Evolutionary conservation across 306 rosid genomes (phyloP), one percentile per base, ranked within the genome.

Genomic region (Cucurbita ficifolia): DNA sequence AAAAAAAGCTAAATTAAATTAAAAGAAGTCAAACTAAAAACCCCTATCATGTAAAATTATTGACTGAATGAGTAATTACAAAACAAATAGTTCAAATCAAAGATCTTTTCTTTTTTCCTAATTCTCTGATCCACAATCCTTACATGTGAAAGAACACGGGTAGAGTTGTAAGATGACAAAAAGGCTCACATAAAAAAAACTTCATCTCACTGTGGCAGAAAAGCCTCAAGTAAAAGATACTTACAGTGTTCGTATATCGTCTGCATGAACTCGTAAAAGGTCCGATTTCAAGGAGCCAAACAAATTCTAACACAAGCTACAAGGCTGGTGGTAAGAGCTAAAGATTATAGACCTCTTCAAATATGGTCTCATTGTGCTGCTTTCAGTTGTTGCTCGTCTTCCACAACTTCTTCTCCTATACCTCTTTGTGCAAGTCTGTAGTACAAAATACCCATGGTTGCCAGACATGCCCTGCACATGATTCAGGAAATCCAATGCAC

Each of bases 401-500:
- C 87, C 16, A 78, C 77, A 72, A 75, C 70, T 60, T 91, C 96
- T 24, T 86, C 91, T 72, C 83, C 92, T 5, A 88, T 77, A 76
- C 88, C 96, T 61, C 88, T 74, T 80, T 95, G 97, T 65, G 76
- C 96, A 64, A 95, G 89, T 86, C 99, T 95, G 92, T 95, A 95
- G 85, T 95, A 91, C 88, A 95, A 83, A 81, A 95, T 95, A 59
- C 96, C 99, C 97, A 95, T 95, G 11, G 99, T 95, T 67, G 99
- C 97, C 96, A 95, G 80, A 76, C 97, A 95, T 29, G 99, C 99
- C 99, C 99, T 95, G 90, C 87, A 85, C 61, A 64, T 49, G 52
- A 83, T 6, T 54, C 16, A 60, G 40, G 60, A 72, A 36, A 55
- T 49, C 73, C 33, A 73, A 62, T 74, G 75, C 84, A 29, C 33